Conservation (phyloP, 2,329 filamentous ascomycete species). For the Penicillium sp. region DNA sequence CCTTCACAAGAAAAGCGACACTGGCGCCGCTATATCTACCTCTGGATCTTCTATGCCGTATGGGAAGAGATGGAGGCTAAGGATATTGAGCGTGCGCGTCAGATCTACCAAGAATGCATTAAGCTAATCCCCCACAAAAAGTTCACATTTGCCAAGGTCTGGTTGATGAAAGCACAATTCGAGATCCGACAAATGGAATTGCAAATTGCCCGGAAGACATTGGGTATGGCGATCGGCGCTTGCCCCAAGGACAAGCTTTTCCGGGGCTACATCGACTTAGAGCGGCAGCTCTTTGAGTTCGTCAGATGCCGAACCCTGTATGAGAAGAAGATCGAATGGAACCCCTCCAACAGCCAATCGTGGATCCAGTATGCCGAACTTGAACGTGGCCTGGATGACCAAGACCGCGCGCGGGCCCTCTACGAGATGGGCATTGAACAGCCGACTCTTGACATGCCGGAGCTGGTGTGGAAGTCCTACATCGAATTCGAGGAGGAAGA, state of each 20-base stretch:
- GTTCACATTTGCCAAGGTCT: slow-evolving; percentile 96
- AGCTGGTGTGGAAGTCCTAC: slow-evolving; percentile 95
- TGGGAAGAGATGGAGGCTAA: slow-evolving; percentile 89
- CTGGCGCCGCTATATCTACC: slow-evolving; percentile 95
- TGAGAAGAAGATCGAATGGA: slow-evolving; percentile 92
- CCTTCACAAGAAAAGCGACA: slow-evolving; percentile 95
- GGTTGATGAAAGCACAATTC: slow-evolving; percentile 91
- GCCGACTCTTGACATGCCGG: slow-evolving; percentile 88
- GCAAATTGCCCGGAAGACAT: slow-evolving; percentile 75
- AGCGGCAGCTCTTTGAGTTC: slow-evolving; percentile 93
- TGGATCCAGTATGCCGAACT: slow-evolving; percentile 97
- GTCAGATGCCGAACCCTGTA: slow-evolving; percentile 85
- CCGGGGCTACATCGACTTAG: slow-evolving; percentile 87
- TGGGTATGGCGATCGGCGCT: slow-evolving; percentile 88
- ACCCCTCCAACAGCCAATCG: slow-evolving; percentile 82
- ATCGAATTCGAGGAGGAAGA: slow-evolving; percentile 99
- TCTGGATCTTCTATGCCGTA: slow-evolving; percentile 96
- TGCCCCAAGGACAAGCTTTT: slow-evolving; percentile 96
- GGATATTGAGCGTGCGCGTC: slow-evolving; percentile 73
- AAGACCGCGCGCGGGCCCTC: slow-evolving; percentile 83
- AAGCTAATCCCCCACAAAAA: slow-evolving; percentile 90
- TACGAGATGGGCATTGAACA: slow-evolving; percentile 88
- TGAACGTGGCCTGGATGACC: slow-evolving; percentile 85
- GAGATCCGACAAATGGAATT: slow-evolving; percentile 86
- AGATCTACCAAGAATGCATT: slow-evolving; percentile 88